Percentiles rank a stretch among this genome's conserved stretches.
phyloP scores from a whole-genome alignment of 495 filamentous ascomycete genomes.

The Hyaloscypha bicolor region DNA sequence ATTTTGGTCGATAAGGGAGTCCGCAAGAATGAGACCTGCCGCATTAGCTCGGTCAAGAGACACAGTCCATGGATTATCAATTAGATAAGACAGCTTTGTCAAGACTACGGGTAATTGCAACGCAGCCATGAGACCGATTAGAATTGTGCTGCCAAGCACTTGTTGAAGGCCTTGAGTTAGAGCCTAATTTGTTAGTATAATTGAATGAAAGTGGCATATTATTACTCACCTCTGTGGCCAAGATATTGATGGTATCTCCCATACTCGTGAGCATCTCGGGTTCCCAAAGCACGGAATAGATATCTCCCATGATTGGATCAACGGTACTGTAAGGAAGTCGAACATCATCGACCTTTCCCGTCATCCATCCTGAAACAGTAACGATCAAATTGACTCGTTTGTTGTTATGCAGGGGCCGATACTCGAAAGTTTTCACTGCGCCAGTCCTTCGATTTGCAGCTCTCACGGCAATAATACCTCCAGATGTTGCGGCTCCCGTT shows the following conservation, averaged over 20 bases:
- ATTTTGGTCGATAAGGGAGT: conserved; percentile 90
- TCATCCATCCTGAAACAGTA: conserved; percentile 98
- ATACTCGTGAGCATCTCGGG: conserved; percentile 97
- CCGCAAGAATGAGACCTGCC: conserved; percentile 91
- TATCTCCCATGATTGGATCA: conserved; percentile 96
- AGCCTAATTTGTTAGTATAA: conserved; percentile 45
- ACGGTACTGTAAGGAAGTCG: conserved; percentile 93
- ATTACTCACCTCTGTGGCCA: conserved; percentile 85
- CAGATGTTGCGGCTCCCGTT: conserved; percentile 82
- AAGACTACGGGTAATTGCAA: conserved; percentile 91
- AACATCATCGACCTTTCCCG: conserved; percentile 94
- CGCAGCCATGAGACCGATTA: conserved; percentile 88
- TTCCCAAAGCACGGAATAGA: conserved; percentile 98
- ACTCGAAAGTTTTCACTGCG: conserved; percentile 94
- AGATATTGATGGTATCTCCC: conserved; percentile 97
- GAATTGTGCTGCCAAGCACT: conserved; percentile 86
- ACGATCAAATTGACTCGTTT: conserved; percentile 96
- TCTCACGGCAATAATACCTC: conserved; percentile 79
- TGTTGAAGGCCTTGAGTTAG: conserved; percentile 96
- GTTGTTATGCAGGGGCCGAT: conserved; percentile 94
- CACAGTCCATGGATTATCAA: conserved; percentile 98
- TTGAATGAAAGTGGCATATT: neutral
- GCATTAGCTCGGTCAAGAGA: conserved; percentile 86
- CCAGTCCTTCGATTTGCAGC: conserved; percentile 87
- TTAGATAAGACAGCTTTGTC: conserved; percentile 93